Evolutionary conservation across 495 filamentous ascomycete species (phyloP).

Genomic region (Stereocaulon alpinum): DNA sequence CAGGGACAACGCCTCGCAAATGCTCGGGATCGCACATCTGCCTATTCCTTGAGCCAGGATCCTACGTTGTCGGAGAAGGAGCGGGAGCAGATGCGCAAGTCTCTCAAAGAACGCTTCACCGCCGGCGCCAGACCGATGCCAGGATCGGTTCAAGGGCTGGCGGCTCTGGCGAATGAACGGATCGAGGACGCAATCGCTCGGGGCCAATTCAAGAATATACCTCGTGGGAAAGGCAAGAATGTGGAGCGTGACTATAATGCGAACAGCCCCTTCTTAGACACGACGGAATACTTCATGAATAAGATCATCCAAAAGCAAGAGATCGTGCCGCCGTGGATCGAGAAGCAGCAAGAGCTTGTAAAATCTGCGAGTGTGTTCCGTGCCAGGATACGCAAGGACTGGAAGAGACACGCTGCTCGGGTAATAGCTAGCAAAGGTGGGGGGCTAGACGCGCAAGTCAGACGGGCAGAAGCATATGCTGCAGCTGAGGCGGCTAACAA

Average conservation of each 20-base stretch:
- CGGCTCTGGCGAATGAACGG: slow-evolving; percentile 78
- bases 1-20: slow-evolving; percentile 55
- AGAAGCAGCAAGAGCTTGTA: slow-evolving; percentile 89
- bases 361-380: slow-evolving; percentile 62
- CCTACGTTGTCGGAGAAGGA: slow-evolving; percentile 55
- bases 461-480: slow-evolving; percentile 61
- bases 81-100: slow-evolving; percentile 52
- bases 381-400: slow-evolving; percentile 63
- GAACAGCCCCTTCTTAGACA: slow-evolving; percentile 84
- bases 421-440: slow-evolving; percentile 74
- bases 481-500: slow-evolving; percentile 51
- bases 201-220: slow-evolving; percentile 83
- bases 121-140: slow-evolving; percentile 67
- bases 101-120: slow-evolving; percentile 71
- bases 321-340: slow-evolving; percentile 58
- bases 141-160: slow-evolving; percentile 65
- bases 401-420: slow-evolving; percentile 75
- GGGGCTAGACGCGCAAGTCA: slow-evolving; percentile 64
- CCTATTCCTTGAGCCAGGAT: slow-evolving; percentile 57
- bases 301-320: slow-evolving; percentile 95
- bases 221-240: slow-evolving; percentile 60
- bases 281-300: slow-evolving; percentile 97
- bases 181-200: slow-evolving; percentile 91
- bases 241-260: slow-evolving; percentile 70
- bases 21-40: slow-evolving; percentile 67